Evolutionary conservation across 176 grass and related monocot genomes (phyloP).

Genomic region (Microstegium vimineum): DNA sequence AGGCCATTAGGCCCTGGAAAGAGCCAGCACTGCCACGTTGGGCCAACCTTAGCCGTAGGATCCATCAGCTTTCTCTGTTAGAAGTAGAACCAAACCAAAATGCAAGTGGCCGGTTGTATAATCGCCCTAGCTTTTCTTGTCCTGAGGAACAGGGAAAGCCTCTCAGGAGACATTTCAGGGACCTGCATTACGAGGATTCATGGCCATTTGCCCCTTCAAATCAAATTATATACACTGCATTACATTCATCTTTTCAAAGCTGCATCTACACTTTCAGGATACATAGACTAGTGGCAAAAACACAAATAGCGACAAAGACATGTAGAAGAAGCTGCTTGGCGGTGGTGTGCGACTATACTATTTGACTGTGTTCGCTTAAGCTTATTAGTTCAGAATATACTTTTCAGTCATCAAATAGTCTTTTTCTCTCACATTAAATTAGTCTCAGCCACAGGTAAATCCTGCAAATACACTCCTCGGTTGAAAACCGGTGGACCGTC

Average conservation of each 20-base stretch:
- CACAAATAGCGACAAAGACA: background rate
- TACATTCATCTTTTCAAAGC: background rate
- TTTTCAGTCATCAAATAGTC: too few species aligned
- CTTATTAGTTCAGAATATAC: too few species aligned
- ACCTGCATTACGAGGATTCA: background rate
- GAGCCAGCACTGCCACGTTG: slow-evolving; percentile 8
- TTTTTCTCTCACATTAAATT: too few species aligned
- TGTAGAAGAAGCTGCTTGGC: background rate
- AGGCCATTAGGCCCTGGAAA: slow-evolving; percentile 12
- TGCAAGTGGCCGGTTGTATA: background rate
- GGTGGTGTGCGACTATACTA: background rate
- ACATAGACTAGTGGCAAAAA: background rate
- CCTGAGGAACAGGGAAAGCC: slow-evolving; percentile 12
- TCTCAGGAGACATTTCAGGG: slow-evolving; percentile 21
- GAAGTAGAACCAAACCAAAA: too few species aligned
- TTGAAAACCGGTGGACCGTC: background rate
- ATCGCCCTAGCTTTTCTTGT: slow-evolving; percentile 17
- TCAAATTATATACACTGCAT: background rate
- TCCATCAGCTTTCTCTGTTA: background rate
- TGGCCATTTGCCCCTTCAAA: background rate
- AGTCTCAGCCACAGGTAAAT: too few species aligned
- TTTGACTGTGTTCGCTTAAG: too few species aligned
- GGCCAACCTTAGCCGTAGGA: slow-evolving; percentile 18
- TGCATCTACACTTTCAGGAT: background rate
- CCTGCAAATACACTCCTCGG: background rate